phyloP scores from a whole-genome alignment of 2,329 filamentous ascomycete species.

The Drechmeria coniospora region DNA sequence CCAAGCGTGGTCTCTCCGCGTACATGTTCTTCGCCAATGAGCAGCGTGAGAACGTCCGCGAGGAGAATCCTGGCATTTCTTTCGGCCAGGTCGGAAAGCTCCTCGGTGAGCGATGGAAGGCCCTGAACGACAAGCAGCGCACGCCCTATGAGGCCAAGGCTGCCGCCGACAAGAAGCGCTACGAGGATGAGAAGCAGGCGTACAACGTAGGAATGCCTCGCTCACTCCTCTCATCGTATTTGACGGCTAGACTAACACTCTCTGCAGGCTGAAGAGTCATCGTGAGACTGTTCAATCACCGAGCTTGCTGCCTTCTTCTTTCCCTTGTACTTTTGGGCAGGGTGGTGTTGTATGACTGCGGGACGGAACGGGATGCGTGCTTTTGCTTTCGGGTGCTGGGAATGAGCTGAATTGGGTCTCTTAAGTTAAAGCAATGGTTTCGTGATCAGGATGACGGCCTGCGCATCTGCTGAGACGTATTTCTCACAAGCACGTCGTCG shows the following conservation, averaged over 20 bases:
- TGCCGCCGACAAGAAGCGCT: constrained; percentile 94
- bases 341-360: constrained; percentile 27
- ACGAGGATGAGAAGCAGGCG: constrained; percentile 91
- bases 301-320: constrained; percentile 15
- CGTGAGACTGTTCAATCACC: no score
- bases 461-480: constrained; percentile 11
- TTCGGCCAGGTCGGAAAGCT: constrained; percentile 99
- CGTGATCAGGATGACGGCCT: constrained; percentile 15
- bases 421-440: constrained; percentile 11
- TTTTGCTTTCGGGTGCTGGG: constrained; percentile 20
- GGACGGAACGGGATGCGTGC: constrained; percentile 21
- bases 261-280: constrained; percentile 38
- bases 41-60: constrained; percentile 93
- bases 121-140: constrained; percentile 81
- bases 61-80: constrained; percentile 94
- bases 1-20: constrained; percentile 96
- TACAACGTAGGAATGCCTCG: constrained; percentile 55
- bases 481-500: constrained; percentile 6
- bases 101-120: constrained; percentile 98
- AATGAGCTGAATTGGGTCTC: constrained; percentile 19
- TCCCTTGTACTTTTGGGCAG: constrained; percentile 20
- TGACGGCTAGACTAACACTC: constrained; percentile 12
- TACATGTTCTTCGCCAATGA: constrained; percentile 99
- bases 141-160: constrained; percentile 94
- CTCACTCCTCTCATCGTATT: constrained; percentile 3